phyloP scores from a whole-genome alignment of 345 rosid genomes.

The Sapria himalayana region DNA sequence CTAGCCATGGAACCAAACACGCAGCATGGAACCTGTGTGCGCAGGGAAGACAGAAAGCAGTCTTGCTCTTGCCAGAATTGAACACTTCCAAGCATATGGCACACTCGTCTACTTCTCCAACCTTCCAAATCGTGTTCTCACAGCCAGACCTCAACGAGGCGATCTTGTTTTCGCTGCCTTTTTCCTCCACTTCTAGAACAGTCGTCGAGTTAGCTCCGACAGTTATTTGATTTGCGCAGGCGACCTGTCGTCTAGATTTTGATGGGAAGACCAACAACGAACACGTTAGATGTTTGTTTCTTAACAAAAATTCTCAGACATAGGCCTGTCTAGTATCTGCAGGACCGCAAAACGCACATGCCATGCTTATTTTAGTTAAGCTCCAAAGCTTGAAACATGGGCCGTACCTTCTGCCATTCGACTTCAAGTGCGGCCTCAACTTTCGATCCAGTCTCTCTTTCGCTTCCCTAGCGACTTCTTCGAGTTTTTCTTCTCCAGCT shows the following conservation, averaged over 20 bases:
- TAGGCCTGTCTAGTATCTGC: no score
- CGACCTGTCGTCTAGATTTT: no score
- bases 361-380: no score
- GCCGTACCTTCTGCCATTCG: no score
- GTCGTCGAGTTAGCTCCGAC: no score
- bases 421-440: conserved; percentile 26
- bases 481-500: conserved; percentile 32
- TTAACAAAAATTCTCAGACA: no score
- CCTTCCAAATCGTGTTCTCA: conserved; percentile 33
- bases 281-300: no score
- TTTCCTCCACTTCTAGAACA: no score
- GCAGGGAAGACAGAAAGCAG: conserved; percentile 35
- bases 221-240: no score
- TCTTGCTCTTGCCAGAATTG: conserved; percentile 39
- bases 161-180: conserved; percentile 11
- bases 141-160: conserved; percentile 23
- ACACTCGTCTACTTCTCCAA: conserved; percentile 41
- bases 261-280: no score
- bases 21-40: conserved; percentile 46
- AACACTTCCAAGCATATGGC: conserved; percentile 49
- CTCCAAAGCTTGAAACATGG: no score
- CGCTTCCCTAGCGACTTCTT: conserved; percentile 52
- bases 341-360: no score
- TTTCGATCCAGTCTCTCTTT: conserved; percentile 54
- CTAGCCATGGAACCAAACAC: conserved; percentile 60